These are phyloP conservation scores for Cladosporium oxysporum DNA, from an alignment of 2,329 filamentous ascomycete genomes.

Conservation along the genomic window DNA sequence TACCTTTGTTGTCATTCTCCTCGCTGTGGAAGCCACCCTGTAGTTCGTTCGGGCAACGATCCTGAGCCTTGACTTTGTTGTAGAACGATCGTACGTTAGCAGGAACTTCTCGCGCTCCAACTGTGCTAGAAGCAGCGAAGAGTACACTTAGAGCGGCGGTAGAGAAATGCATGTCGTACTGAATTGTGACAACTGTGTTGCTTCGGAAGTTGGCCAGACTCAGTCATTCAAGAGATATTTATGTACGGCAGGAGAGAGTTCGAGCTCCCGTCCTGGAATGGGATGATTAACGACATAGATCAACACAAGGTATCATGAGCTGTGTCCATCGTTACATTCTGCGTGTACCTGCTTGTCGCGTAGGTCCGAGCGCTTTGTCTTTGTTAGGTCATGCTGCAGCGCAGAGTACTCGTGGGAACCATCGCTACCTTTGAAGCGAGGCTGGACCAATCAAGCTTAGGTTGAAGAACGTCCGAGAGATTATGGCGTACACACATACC, in stretches of 20 bases:
- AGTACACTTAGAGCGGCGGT: neutral
- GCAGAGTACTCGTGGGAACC: neutral
- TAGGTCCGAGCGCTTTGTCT: neutral
- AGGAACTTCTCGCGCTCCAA: conserved; percentile 10
- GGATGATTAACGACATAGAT: neutral
- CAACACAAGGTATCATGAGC: neutral
- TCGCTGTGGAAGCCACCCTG: conserved; percentile 19
- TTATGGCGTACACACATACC: neutral
- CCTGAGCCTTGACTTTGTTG: conserved; percentile 18
- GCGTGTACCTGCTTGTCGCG: neutral
- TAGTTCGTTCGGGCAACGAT: conserved; percentile 3
- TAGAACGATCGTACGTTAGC: conserved; percentile 20
- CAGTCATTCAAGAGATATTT: neutral
- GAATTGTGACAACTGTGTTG: neutral
- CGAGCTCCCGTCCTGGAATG: neutral
- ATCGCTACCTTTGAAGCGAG: neutral
- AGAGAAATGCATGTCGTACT: neutral
- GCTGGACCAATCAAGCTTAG: neutral
- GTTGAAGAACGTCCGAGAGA: neutral
- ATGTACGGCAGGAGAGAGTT: neutral
- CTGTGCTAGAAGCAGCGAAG: neutral
- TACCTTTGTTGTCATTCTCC: conserved; percentile 13
- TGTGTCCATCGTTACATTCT: neutral
- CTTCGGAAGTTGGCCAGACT: neutral
- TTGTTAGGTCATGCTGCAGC: neutral